Evolutionary conservation across 1,139 yeast species (phyloP).

Genomic region (Kodamaea ohmeri): DNA sequence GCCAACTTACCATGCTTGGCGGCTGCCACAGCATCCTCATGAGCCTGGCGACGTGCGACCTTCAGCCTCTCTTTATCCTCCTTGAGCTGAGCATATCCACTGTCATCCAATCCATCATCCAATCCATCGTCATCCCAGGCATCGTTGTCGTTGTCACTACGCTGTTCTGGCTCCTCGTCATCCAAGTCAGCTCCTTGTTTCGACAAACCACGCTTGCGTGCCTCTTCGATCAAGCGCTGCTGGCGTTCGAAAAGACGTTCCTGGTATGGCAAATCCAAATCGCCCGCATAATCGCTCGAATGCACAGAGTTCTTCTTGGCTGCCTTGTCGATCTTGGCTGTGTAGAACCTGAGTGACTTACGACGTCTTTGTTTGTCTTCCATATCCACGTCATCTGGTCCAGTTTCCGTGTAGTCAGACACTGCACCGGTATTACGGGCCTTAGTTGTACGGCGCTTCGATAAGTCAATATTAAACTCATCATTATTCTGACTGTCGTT

Average conservation of each 20-base stretch:
- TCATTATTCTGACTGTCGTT: too few species aligned
- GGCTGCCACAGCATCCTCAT: slow-evolving; percentile 69
- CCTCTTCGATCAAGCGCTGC: slow-evolving; percentile 82
- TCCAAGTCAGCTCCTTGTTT: slow-evolving; percentile 55
- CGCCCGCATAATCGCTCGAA: slow-evolving; percentile 66
- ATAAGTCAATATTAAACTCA: slow-evolving; percentile 51
- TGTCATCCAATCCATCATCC: slow-evolving; percentile 40
- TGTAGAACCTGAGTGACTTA: slow-evolving; percentile 87
- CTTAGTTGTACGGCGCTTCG: slow-evolving; percentile 46
- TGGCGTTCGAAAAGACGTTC: slow-evolving; percentile 89
- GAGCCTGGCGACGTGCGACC: slow-evolving; percentile 59
- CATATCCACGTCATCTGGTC: slow-evolving; percentile 66
- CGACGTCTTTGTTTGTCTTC: slow-evolving; percentile 84
- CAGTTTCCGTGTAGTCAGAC: slow-evolving; percentile 63
- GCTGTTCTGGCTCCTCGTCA: slow-evolving; percentile 29
- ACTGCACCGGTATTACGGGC: slow-evolving; percentile 23
- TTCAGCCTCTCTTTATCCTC: slow-evolving; percentile 47
- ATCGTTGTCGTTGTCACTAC: slow-evolving; percentile 47
- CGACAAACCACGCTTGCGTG: slow-evolving; percentile 74
- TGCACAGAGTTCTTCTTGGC: slow-evolving; percentile 44
- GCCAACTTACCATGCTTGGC: slow-evolving; percentile 82
- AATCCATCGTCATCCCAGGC: too few species aligned
- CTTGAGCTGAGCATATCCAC: slow-evolving; percentile 49
- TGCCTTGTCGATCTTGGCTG: slow-evolving; percentile 91
- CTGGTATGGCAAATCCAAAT: slow-evolving; percentile 86